Conservation (phyloP, 2,329 filamentous ascomycete species). For the Dactylellina haptotyla region DNA sequence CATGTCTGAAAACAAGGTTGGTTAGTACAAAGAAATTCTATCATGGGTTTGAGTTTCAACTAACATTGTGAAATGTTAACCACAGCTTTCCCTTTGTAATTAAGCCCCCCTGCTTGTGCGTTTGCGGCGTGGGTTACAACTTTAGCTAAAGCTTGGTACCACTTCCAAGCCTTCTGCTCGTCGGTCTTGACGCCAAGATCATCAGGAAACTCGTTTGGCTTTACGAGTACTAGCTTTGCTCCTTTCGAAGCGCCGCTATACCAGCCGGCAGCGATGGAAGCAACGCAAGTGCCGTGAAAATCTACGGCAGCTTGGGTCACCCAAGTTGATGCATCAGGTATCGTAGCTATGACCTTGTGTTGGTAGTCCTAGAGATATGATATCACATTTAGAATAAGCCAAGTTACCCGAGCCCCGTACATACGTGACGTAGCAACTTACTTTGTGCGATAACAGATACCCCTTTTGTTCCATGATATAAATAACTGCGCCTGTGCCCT, state of each 20-base stretch:
- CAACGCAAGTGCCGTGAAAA: slow-evolving; percentile 8
- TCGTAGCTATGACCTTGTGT: background rate
- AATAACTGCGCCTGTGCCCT: background rate
- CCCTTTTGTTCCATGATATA: slow-evolving; percentile 9
- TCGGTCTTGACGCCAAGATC: background rate
- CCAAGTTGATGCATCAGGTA: background rate
- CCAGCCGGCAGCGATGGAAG: slow-evolving; percentile 3
- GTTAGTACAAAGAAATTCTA: background rate
- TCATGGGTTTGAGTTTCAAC: background rate
- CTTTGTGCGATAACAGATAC: background rate
- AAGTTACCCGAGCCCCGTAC: background rate
- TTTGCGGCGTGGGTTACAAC: background rate
- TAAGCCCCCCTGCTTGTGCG: background rate
- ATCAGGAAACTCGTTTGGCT: background rate
- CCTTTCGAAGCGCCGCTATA: slow-evolving; percentile 16
- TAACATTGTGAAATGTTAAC: slow-evolving; percentile 11
- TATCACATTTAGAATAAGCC: background rate
- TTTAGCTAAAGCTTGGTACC: background rate
- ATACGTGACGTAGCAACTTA: background rate
- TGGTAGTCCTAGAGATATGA: slow-evolving; percentile 14
- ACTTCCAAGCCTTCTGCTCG: slow-evolving; percentile 4
- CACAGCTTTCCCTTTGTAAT: slow-evolving; percentile 6
- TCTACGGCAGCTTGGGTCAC: background rate
- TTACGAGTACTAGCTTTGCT: slow-evolving; percentile 7
- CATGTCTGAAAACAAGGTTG: background rate